Conservation (phyloP, 1,284 basidiomycete species). For the Austropuccinia psidii region DNA sequence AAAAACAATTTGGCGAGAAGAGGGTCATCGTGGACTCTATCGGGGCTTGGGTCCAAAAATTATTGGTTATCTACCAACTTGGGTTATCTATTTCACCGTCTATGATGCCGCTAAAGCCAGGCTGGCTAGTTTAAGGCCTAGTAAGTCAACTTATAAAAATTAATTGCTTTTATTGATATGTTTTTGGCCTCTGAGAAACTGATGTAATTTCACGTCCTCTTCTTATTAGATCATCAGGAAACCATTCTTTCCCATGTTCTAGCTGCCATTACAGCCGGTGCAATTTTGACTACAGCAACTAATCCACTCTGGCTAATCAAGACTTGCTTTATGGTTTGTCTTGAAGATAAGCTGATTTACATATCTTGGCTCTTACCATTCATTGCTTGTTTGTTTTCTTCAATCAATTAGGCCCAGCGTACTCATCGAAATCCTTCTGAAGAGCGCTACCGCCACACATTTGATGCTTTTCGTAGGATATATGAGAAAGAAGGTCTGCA, state of each 20-base stretch:
- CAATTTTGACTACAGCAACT: conserved; percentile 77
- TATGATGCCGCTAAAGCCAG: conserved; percentile 83
- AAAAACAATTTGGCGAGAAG: conserved; percentile 61
- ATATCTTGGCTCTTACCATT: no score
- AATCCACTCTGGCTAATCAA: conserved; percentile 96
- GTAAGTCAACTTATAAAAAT: no score
- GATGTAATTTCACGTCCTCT: neutral
- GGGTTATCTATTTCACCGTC: conserved; percentile 97
- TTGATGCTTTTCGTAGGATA: conserved; percentile 76
- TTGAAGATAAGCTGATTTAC: neutral
- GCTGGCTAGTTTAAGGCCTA: conserved; percentile 57
- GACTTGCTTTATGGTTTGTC: conserved; percentile 85
- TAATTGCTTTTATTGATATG: no score
- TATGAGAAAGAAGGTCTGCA: conserved; percentile 71
- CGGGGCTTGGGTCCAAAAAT: conserved; percentile 90
- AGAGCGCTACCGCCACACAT: conserved; percentile 70
- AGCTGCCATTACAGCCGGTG: conserved; percentile 87
- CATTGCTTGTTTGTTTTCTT: neutral
- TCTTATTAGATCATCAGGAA: conserved; percentile 19
- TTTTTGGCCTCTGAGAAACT: neutral
- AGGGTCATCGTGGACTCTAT: conserved; percentile 79
- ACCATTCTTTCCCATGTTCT: conserved; percentile 62
- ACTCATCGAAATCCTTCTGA: conserved; percentile 64
- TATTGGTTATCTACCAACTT: conserved; percentile 87
- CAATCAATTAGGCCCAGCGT: conserved; percentile 47